A percentile compares a stretch with the other conserved stretches of the same genome.
phyloP scores from a whole-genome alignment of 2,329 filamentous ascomycete genomes.

The Pyricularia pennisetigena region DNA sequence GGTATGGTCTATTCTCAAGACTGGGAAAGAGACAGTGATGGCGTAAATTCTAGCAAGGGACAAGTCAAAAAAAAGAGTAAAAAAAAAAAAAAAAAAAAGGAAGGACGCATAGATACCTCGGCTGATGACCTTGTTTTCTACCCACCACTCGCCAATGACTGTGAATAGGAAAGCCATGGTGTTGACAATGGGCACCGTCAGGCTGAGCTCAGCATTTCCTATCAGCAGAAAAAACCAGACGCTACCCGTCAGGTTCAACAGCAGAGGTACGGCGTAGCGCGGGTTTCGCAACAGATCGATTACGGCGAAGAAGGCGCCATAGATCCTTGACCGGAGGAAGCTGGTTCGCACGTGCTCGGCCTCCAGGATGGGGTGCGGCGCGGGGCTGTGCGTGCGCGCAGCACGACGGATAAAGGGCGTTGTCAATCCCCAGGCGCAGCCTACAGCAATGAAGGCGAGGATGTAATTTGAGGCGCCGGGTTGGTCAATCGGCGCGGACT shows the following conservation, averaged over 20 bases:
- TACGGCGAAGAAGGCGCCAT: constrained; percentile 62
- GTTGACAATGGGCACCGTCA: constrained; percentile 92
- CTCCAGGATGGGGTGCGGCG: constrained; percentile 44
- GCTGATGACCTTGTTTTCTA: constrained; percentile 83
- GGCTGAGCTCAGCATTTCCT: constrained; percentile 80
- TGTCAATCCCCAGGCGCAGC: constrained; percentile 85
- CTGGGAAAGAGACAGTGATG: not conserved
- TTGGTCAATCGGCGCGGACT: constrained; percentile 14
- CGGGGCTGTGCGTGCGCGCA: constrained; percentile 63
- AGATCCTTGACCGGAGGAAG: constrained; percentile 52
- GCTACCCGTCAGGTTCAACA: constrained; percentile 85
- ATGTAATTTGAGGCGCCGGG: constrained; percentile 68
- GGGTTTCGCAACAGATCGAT: constrained; percentile 72
- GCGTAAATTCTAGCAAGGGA: not conserved
- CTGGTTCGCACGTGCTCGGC: constrained; percentile 40
- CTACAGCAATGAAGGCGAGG: constrained; percentile 81
- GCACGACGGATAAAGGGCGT: constrained; percentile 87
- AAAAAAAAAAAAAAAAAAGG: not conserved
- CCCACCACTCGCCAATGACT: constrained; percentile 89
- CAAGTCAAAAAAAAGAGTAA: not conserved
- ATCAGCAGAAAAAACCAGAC: constrained; percentile 96
- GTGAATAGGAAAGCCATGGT: constrained; percentile 94
- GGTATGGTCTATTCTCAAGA: not conserved
- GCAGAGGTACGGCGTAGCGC: constrained; percentile 71
- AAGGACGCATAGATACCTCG: constrained; percentile 41